phyloP scores from a whole-genome alignment of 2,329 filamentous ascomycete genomes.

The Monosporascus sp. region DNA sequence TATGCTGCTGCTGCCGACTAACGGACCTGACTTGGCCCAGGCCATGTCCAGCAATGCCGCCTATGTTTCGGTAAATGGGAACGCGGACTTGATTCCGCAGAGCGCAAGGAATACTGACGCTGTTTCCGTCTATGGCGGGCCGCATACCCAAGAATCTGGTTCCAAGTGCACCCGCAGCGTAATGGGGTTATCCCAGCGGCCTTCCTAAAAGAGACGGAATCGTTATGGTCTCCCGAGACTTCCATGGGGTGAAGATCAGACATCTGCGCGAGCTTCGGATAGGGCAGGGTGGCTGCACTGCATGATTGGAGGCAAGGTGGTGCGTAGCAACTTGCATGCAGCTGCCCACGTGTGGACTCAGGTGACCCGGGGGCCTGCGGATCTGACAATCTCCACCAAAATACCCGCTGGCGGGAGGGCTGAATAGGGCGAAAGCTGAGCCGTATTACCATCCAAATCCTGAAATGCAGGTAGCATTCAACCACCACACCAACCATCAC shows the following conservation, averaged over 20 bases:
- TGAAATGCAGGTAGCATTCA: not conserved
- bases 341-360: not conserved
- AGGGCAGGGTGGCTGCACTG: not conserved
- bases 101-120: too few species aligned
- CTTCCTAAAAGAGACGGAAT: not conserved
- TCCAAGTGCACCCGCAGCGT: not conserved
- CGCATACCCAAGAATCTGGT: too few species aligned
- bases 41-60: too few species aligned
- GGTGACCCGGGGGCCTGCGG: not conserved
- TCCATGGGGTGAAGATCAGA: not conserved
- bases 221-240: not conserved
- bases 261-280: not conserved
- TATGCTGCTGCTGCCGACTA: too few species aligned
- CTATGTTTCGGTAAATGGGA: too few species aligned
- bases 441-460: not conserved
- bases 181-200: not conserved
- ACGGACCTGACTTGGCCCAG: too few species aligned
- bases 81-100: too few species aligned
- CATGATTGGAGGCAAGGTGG: not conserved
- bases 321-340: not conserved
- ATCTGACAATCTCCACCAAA: not conserved
- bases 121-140: too few species aligned
- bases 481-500: not conserved
- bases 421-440: not conserved
- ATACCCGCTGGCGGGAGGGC: too few species aligned